These are phyloP conservation scores for Arachis monticola DNA, from an alignment of 331 rosid species.

Conservation along the genomic window DNA sequence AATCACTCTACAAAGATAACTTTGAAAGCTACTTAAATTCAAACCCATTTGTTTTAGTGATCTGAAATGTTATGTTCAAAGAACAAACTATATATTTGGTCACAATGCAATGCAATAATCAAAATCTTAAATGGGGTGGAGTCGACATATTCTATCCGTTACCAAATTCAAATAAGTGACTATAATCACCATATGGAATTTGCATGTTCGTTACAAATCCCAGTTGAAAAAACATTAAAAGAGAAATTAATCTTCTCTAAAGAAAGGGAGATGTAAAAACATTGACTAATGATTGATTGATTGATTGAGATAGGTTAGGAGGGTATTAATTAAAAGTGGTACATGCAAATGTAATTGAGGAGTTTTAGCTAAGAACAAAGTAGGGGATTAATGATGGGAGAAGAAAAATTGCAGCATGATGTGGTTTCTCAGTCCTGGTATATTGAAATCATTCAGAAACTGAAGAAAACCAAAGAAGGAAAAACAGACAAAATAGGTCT, in stretches of 20 bases:
- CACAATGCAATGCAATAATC: background rate
- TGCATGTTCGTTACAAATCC: slow-evolving; percentile 23
- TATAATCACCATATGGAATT: slow-evolving; percentile 38
- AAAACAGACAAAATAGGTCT: slow-evolving; percentile 41
- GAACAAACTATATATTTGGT: slow-evolving; percentile 10
- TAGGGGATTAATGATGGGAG: slow-evolving; percentile 7
- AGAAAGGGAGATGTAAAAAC: background rate
- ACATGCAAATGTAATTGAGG: background rate
- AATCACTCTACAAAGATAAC: slow-evolving; percentile 49
- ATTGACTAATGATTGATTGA: background rate
- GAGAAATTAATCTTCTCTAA: slow-evolving; percentile 15
- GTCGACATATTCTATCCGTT: slow-evolving; percentile 31
- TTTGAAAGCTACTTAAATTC: slow-evolving; percentile 55
- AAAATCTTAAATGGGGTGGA: slow-evolving; percentile 5
- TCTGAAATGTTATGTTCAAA: slow-evolving; percentile 2
- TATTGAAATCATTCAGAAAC: slow-evolving; percentile 28
- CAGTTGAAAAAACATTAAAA: slow-evolving; percentile 24
- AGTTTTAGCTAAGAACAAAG: slow-evolving; percentile 24
- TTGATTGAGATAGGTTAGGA: slow-evolving; percentile 11
- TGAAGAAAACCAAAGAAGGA: slow-evolving; percentile 40
- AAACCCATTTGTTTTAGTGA: slow-evolving; percentile 62
- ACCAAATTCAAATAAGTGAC: slow-evolving; percentile 30
- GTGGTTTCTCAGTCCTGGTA: slow-evolving; percentile 13
- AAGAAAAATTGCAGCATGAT: background rate
- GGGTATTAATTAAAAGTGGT: background rate